Percentiles rank a stretch among this genome's conserved stretches.
phyloP scores from a whole-genome alignment of 2,329 filamentous ascomycete species.

The Aspergillus eucalypticola region DNA sequence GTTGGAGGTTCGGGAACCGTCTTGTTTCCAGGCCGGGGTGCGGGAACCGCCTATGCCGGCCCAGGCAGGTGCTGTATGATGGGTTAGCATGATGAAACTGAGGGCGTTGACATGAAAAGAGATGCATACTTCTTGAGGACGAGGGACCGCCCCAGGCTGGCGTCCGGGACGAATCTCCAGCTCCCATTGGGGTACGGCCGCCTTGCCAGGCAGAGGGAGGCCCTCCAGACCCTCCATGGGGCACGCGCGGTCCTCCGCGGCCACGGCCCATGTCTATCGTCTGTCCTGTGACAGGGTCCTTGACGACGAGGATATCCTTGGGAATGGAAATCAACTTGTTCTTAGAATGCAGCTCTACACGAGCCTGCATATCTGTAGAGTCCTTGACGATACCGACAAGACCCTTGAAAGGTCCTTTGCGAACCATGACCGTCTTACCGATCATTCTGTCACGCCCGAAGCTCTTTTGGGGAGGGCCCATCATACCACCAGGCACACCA shows the following conservation, averaged over 20 bases:
- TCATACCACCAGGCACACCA: conserved; percentile 50
- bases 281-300: conserved; percentile 75
- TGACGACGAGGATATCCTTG: conserved; percentile 79
- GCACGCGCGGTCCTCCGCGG: conserved; percentile 44
- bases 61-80: conserved; percentile 44
- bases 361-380: conserved; percentile 79
- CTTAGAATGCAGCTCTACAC: conserved; percentile 92
- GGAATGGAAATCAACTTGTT: conserved; percentile 84
- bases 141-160: conserved; percentile 68
- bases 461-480: conserved; percentile 67
- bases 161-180: conserved; percentile 65
- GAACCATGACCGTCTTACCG: conserved; percentile 87
- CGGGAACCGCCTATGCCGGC: conserved; percentile 47
- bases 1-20: conserved; percentile 54
- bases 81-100: conserved; percentile 24
- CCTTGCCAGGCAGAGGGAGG: conserved; percentile 60
- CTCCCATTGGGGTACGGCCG: conserved; percentile 68
- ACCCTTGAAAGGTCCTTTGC: conserved; percentile 86
- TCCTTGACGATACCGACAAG: conserved; percentile 94
- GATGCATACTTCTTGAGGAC: conserved; percentile 61
- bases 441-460: conserved; percentile 79
- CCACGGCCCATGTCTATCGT: conserved; percentile 69
- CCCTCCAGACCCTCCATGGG: conserved; percentile 50
- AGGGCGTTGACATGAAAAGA: background rate
- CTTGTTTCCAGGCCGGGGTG: conserved; percentile 59